Evolutionary conservation across 768 basidiomycete genomes (phyloP).

Genomic region (Naganishia onofrii): DNA sequence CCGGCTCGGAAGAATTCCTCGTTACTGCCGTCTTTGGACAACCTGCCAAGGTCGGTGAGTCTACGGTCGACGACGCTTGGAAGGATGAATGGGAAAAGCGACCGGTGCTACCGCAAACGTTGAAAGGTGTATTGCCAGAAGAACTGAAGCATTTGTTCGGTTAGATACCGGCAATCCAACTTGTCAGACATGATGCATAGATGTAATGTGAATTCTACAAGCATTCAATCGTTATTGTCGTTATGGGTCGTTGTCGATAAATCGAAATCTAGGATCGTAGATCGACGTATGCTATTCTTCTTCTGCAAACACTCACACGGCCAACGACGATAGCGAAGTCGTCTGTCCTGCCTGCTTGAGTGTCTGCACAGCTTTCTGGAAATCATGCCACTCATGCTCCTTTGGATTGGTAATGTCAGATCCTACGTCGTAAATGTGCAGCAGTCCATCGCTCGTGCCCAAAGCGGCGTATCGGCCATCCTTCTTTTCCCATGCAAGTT

Average conservation of each 20-base stretch:
- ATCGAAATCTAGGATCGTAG: too few species aligned
- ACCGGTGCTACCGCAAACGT: constrained; percentile 39
- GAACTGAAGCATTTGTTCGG: background rate
- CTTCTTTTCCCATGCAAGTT: constrained; percentile 89
- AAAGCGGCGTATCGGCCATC: constrained; percentile 85
- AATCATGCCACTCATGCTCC: constrained; percentile 88
- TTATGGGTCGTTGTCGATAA: constrained; percentile 1
- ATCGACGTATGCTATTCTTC: too few species aligned
- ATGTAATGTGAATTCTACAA: background rate
- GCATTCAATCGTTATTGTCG: constrained; percentile 1
- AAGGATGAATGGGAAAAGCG: constrained; percentile 43
- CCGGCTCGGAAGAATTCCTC: constrained; percentile 59
- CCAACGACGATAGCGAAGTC: background rate
- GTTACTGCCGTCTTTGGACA: constrained; percentile 67
- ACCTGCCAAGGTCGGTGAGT: constrained; percentile 26
- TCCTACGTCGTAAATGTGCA: constrained; percentile 93
- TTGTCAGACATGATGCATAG: background rate
- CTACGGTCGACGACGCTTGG: constrained; percentile 15
- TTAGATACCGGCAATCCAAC: background rate
- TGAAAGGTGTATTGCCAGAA: background rate
- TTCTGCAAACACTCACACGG: background rate
- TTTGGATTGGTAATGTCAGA: constrained; percentile 75
- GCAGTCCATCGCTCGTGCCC: constrained; percentile 84
- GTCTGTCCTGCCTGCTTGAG: constrained; percentile 51
- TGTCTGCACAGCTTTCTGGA: constrained; percentile 80